Evolutionary conservation across 345 rosid genomes (phyloP).

Genomic region (Acer negundo): DNA sequence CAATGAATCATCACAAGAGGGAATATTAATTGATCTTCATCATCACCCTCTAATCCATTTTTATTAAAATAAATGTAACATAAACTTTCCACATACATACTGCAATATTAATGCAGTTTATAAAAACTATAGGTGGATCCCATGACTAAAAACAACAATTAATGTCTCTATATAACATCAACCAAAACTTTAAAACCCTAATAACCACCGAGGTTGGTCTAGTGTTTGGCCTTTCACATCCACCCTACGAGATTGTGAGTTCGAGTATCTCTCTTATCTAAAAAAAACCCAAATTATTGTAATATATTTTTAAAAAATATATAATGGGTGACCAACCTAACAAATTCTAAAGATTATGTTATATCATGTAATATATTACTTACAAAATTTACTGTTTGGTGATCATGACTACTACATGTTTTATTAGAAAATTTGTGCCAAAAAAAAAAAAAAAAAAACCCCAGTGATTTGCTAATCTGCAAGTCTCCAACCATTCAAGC

Average conservation of each 20-base stretch:
- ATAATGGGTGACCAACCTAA: not conserved
- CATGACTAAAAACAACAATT: constrained; percentile 1
- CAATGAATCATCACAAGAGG: not conserved
- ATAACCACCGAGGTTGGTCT: too few relatives aligned
- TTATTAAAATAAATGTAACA: not conserved
- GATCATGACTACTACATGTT: not conserved
- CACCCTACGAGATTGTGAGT: too few relatives aligned
- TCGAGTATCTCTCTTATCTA: too few relatives aligned
- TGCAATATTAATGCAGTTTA: constrained; percentile 8
- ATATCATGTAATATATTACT: not conserved
- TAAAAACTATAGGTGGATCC: not conserved
- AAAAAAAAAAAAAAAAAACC: not conserved
- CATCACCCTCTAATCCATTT: not conserved
- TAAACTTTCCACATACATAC: not conserved
- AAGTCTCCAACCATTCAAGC: constrained; percentile 13
- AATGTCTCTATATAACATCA: not conserved
- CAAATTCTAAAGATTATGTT: not conserved
- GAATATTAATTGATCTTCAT: not conserved
- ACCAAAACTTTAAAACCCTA: constrained; percentile 13
- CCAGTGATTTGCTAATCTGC: not conserved
- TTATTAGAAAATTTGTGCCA: constrained; percentile 12
- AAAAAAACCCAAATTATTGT: too few relatives aligned
- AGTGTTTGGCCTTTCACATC: too few relatives aligned
- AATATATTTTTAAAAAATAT: too few relatives aligned
- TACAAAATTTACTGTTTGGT: constrained; percentile 20